phyloP scores from a whole-genome alignment of 495 filamentous ascomycete species.

The Penicillium samsonianum region DNA sequence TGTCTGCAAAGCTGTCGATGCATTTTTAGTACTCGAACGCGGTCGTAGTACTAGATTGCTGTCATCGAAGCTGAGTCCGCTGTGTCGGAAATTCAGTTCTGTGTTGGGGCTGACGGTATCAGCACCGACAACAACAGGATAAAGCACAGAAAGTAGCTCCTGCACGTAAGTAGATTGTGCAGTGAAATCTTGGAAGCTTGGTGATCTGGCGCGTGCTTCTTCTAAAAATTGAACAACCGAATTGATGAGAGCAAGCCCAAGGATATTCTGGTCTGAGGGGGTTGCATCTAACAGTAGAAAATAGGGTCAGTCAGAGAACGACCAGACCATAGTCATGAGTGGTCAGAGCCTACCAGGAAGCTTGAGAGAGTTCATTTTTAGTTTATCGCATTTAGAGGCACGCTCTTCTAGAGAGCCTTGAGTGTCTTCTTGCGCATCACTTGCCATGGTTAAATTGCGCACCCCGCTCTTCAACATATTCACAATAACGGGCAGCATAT shows the following conservation, averaged over 20 bases:
- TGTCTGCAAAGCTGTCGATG: conserved; percentile 66
- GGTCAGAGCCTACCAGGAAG: conserved; percentile 21
- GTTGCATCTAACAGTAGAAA: conserved; percentile 12
- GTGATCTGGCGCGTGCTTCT: conserved; percentile 71
- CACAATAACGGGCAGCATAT: conserved; percentile 77
- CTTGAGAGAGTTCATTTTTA: conserved; percentile 23
- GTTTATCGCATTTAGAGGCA: conserved; percentile 13
- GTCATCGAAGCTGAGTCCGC: conserved; percentile 79
- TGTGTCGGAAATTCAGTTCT: conserved; percentile 78
- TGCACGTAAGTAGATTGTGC: conserved; percentile 74
- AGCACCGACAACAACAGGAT: conserved; percentile 80
- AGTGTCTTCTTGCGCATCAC: neutral
- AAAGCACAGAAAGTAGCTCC: conserved; percentile 73
- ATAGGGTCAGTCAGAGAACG: neutral
- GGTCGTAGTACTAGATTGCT: conserved; percentile 80
- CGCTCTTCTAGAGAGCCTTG: conserved; percentile 14
- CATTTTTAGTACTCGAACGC: conserved; percentile 52
- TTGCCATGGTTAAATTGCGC: conserved; percentile 45
- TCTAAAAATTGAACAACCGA: conserved; percentile 77
- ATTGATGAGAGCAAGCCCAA: conserved; percentile 55
- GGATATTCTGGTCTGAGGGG: conserved; percentile 14
- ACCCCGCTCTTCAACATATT: conserved; percentile 85
- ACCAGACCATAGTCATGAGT: neutral
- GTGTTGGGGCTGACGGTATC: conserved; percentile 78
- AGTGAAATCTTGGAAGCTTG: conserved; percentile 77